Evolutionary conservation across 257 asterid species (phyloP).

Genomic region (Solanum medicagineum): DNA sequence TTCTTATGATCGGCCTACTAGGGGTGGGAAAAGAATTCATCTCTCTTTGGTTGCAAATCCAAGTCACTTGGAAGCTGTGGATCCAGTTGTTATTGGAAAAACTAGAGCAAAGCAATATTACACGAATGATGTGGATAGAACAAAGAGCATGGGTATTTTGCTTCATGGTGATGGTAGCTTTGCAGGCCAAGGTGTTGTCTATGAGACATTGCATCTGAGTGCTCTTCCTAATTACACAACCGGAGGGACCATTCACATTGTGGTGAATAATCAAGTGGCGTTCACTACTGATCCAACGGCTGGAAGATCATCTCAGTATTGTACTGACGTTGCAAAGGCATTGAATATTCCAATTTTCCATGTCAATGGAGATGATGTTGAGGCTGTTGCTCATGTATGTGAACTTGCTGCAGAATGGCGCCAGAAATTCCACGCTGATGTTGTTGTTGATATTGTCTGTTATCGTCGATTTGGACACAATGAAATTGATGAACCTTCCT

Average conservation of each 20-base stretch:
- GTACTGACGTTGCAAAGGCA: conserved; percentile 74
- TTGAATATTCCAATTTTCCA: conserved; percentile 62
- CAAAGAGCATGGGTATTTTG: conserved; percentile 10
- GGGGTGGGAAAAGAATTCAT: conserved; percentile 19
- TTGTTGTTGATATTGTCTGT: conserved; percentile 68
- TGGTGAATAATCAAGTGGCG: conserved; percentile 71
- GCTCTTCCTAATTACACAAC: conserved; percentile 13
- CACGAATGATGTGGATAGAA: conserved; percentile 6
- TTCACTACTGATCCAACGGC: conserved; percentile 57
- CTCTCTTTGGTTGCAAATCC: conserved; percentile 20
- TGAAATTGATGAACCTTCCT: conserved; percentile 73
- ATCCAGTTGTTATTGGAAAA: conserved; percentile 21
- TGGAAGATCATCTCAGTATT: conserved; percentile 70
- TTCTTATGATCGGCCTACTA: conserved; percentile 15
- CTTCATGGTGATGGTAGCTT: conserved; percentile 24
- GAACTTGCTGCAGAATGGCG: conserved; percentile 88
- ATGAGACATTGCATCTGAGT: conserved; percentile 16
- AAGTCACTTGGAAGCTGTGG: conserved; percentile 23
- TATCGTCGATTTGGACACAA: conserved; percentile 74
- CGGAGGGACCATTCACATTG: conserved; percentile 62
- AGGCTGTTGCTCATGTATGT: conserved; percentile 62
- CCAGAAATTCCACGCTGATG: conserved; percentile 64
- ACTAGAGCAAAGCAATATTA: conserved; percentile 18
- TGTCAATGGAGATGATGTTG: conserved; percentile 74
- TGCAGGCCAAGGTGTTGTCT: conserved; percentile 26